Evolutionary conservation across 2,329 filamentous ascomycete species (phyloP), one percentile per base, ranked within the genome.

Genomic region (Calonectria leucothoes): DNA sequence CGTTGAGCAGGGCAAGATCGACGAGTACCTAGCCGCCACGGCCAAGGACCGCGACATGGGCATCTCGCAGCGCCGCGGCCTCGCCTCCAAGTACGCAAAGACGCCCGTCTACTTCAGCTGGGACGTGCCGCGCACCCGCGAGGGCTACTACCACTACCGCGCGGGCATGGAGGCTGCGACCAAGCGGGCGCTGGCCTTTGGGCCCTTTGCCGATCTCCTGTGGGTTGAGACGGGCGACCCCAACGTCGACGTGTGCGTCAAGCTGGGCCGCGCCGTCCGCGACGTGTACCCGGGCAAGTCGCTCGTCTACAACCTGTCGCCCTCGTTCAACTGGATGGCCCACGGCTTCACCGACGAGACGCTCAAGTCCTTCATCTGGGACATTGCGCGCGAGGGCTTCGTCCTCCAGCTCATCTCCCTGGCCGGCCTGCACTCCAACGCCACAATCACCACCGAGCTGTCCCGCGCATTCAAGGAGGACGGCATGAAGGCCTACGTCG

Each of bases 321-420:
- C 97, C 1, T 98, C 95, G 11, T 99, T 99, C 90, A 98, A 99
- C 89, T 99, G 97, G 97, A 97, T 97, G 92, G 92, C 92, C 14
- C 96, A 98, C 83, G 97, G 96, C 35, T 99, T 98, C 86, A 93
- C 91, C 4, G 92, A 95, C 76, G 92, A 92, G 74, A 93, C 93
- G 7, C 89, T 99, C 69, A 95, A 94, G 86, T 95, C 91, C 7
- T 99, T 99, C 84, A 94, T 99, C 80, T 98, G 96, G 96, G 96
- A 98, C 83, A 92, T 99, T 77, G 97, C 96, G 11, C 92, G 93
- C 82, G 94, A 98, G 80, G 96, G 96, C 73, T 96, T 93, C 82
- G 91, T 92, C 12, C 85, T 93, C 79, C 92, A 94, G 86, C 88
- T 94, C 33, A 90, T 94, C 73, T 93, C 91, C 20, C 87, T 94